Evolutionary conservation across 2,329 filamentous ascomycete genomes (phyloP), one percentile per base, ranked within the genome.

Genomic region (Gliomastix tumulicola): DNA sequence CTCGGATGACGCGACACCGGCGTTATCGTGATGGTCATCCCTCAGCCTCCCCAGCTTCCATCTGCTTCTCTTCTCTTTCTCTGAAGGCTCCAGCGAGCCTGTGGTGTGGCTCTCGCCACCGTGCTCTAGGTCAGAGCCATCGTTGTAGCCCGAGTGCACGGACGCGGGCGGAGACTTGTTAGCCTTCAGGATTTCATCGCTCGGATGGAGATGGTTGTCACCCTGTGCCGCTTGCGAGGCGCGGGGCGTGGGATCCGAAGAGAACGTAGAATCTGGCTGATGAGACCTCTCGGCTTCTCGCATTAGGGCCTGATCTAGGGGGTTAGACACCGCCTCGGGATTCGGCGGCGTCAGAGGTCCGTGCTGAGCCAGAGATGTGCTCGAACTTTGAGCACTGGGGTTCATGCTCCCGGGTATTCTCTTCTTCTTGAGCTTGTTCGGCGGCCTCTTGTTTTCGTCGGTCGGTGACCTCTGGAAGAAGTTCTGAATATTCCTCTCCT

Each of bases 371-470:
- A 94, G 66, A 7, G 89, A 96, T 13, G 84, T 77, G 7, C 77
- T 84, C 13, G 92, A 97, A 53, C 89, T 96, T 45, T 95, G 88
- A 1, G 90, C 89, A 54, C 90, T 96, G 16, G 82, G 82, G 48
- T 88, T 89, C 17, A 84, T 63, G 51, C 85, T 87, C 30, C 79
- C 82, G 1, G 85, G 82, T 38, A 84, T 67, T 44, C 81, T 73
- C 60, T 87, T 95, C 68, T 97, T 97, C 58, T 83, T 84, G 35
- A 98, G 66, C 60, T 96, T 95, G 52, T 95, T 96, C 1, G 88
- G 87, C 54, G 82, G 83, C 32, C 85, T 76, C 49, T 74, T 80
- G 43, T 81, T 81, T 15, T 66, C 71, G 17, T 63, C 59, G 1
- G 72, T 71, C 2, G 82, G 78, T 3, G 84, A 82, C 44, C 82